These are phyloP conservation scores for Orbilia blumenaviensis DNA, from an alignment of 2,329 filamentous ascomycete genomes.

Conservation along the genomic window DNA sequence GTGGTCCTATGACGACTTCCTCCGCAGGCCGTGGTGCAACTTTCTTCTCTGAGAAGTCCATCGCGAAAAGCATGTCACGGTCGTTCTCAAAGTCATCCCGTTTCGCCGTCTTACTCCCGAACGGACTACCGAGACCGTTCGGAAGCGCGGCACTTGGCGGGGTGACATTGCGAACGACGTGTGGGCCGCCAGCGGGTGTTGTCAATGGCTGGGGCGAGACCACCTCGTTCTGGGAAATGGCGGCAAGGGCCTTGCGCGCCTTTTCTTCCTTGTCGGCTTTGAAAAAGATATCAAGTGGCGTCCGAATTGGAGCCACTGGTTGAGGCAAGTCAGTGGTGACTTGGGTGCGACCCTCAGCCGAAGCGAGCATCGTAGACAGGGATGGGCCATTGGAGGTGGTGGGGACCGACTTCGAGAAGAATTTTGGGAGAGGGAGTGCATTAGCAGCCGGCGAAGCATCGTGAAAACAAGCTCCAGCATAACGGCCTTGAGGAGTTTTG, in stretches of 20 bases:
- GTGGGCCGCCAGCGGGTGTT: constrained; percentile 45
- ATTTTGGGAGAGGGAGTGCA: constrained; percentile 87
- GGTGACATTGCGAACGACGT: constrained; percentile 37
- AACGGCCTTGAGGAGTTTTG: constrained; percentile 66
- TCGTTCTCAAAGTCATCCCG: constrained; percentile 35
- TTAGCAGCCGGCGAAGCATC: constrained; percentile 86
- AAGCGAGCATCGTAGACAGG: constrained; percentile 63
- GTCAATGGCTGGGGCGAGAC: constrained; percentile 54
- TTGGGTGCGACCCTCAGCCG: constrained; percentile 59
- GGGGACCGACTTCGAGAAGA: constrained; percentile 78
- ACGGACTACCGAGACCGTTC: constrained; percentile 36
- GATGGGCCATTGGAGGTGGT: constrained; percentile 68
- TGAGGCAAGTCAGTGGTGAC: constrained; percentile 60
- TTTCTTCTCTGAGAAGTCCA: constrained; percentile 48
- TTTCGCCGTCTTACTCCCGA: constrained; percentile 26
- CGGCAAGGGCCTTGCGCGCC: constrained; percentile 63
- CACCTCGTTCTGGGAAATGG: constrained; percentile 46
- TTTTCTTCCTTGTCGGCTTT: constrained; percentile 83
- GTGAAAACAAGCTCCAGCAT: constrained; percentile 94
- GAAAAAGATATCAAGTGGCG: constrained; percentile 87
- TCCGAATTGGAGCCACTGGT: constrained; percentile 56
- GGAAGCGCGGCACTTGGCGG: constrained; percentile 47
- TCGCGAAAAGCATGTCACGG: constrained; percentile 41
- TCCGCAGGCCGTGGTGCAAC: constrained; percentile 23
- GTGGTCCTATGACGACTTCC: constrained; percentile 39